Base-by-base conservation (phyloP, 768 basidiomycete genomes). In the Daedalea quercina region DNA sequence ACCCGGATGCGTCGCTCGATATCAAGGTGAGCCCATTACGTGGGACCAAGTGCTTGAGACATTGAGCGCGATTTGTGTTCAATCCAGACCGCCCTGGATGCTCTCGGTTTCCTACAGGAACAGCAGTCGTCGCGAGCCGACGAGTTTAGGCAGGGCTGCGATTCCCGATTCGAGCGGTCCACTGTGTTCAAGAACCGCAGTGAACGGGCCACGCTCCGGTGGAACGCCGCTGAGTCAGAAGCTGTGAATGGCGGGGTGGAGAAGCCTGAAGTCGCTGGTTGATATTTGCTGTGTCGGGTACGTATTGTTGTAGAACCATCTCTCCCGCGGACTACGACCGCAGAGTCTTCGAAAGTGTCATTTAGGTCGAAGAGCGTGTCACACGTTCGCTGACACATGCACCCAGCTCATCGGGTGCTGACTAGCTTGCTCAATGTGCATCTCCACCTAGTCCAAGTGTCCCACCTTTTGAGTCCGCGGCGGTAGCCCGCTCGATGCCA, bases 141-240 rank as follows among this genome's bases (percentile, higher is more conserved):
- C 17, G 86, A 87, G 62, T 89, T 86, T 73, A 72, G 81, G 26
- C 59, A 66, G 37, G 71, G 70, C 4, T 85, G 81, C 52, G 73
- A 78, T 46, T 58, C 53, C 15, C 76, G 67, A 55, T 90, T 87
- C 67, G 67, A 67, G 42, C 65, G 83, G 22, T 83, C 89, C 19
- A 86, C 84, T 7, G 68, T 81, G 23, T 92, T 93, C 72, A 84
- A 80, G 48, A 17, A 12, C 6, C 48, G 34, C 13, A 19, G 19
- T 22, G 48, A 35, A n/a, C 33, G 9, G 15, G 48, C 48, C 9
- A 20, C 22, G 13, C 25, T 49, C 13, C 48, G 22, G 17, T 49
- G 48, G 48, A 37, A 19, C 19, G 48, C 48, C 7, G 25, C 28
- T 3, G 41, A n/a, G 22, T 6, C 41, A 8, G 22, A n/a, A 4